phyloP scores from a whole-genome alignment of 2,329 filamentous ascomycete genomes.

The Venturia effusa region DNA sequence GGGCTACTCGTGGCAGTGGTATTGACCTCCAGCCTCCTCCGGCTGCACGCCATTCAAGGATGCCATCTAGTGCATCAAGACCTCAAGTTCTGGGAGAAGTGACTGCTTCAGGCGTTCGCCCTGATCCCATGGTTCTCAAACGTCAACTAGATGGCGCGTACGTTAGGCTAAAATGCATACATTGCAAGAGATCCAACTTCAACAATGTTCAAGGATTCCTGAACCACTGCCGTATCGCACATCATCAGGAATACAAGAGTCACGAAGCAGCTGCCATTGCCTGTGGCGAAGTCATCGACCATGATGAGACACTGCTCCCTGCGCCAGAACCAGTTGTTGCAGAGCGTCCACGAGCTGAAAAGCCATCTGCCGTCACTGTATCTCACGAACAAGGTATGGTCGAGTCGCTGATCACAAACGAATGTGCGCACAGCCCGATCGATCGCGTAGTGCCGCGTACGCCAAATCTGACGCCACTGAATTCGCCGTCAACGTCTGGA shows the following conservation, averaged over 20 bases:
- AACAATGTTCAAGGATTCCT: slow-evolving; percentile 98
- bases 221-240: slow-evolving; percentile 95
- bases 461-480: background rate
- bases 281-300: slow-evolving; percentile 46
- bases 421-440: background rate
- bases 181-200: slow-evolving; percentile 84
- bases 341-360: background rate
- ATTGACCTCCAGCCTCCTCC: slow-evolving; percentile 42
- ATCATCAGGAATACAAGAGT: slow-evolving; percentile 86
- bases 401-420: slow-evolving; percentile 16
- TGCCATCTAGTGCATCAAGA: slow-evolving; percentile 55
- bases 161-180: slow-evolving; percentile 79
- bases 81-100: slow-evolving; percentile 56
- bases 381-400: background rate
- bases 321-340: slow-evolving; percentile 14
- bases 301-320: background rate
- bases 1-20: slow-evolving; percentile 68
- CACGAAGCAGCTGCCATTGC: slow-evolving; percentile 88
- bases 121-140: slow-evolving; percentile 11
- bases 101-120: background rate
- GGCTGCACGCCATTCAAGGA: slow-evolving; percentile 43
- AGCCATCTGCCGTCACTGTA: background rate
- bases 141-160: slow-evolving; percentile 55
- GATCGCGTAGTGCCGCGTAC: background rate
- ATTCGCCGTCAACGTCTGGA: background rate